Evolutionary conservation across 2,329 filamentous ascomycete species (phyloP).

Genomic region (Ophiosphaerella narmari): DNA sequence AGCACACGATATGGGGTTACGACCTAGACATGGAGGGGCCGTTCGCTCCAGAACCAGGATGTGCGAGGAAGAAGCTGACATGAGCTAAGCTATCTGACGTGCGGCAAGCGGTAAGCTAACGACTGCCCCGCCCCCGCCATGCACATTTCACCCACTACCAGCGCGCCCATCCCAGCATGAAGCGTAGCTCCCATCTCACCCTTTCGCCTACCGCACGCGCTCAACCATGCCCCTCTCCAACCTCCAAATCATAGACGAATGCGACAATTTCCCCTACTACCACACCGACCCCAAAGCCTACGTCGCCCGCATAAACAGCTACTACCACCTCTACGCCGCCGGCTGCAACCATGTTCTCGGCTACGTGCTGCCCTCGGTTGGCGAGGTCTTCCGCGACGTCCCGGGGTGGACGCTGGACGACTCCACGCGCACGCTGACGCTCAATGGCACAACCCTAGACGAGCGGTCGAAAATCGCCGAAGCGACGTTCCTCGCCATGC

Average conservation of each 20-base stretch:
- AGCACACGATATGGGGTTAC: too few species aligned
- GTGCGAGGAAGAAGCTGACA: not conserved
- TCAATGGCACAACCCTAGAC: conserved; percentile 64
- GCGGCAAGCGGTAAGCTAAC: not conserved
- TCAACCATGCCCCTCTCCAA: conserved; percentile 49
- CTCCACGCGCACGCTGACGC: conserved; percentile 63
- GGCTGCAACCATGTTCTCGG: conserved; percentile 66
- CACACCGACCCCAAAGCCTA: conserved; percentile 63
- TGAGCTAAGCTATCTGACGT: too few species aligned
- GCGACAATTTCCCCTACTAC: conserved; percentile 79
- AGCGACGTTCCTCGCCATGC: conserved; percentile 69
- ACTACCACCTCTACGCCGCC: conserved; percentile 69
- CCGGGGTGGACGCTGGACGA: conserved; percentile 67
- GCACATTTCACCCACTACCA: not conserved
- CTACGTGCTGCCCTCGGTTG: conserved; percentile 65
- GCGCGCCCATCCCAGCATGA: conserved; percentile 11
- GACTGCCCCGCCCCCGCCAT: conserved; percentile 33
- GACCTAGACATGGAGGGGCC: too few species aligned
- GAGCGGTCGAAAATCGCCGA: conserved; percentile 65
- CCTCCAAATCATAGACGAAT: conserved; percentile 61
- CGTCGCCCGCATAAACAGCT: conserved; percentile 57
- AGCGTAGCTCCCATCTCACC: conserved; percentile 4
- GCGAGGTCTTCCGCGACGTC: conserved; percentile 59
- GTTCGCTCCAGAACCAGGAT: too few species aligned
- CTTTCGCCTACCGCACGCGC: not conserved